Base-by-base conservation (phyloP, 2,329 filamentous ascomycete species). In the Alternaria novae-zelandiae region DNA sequence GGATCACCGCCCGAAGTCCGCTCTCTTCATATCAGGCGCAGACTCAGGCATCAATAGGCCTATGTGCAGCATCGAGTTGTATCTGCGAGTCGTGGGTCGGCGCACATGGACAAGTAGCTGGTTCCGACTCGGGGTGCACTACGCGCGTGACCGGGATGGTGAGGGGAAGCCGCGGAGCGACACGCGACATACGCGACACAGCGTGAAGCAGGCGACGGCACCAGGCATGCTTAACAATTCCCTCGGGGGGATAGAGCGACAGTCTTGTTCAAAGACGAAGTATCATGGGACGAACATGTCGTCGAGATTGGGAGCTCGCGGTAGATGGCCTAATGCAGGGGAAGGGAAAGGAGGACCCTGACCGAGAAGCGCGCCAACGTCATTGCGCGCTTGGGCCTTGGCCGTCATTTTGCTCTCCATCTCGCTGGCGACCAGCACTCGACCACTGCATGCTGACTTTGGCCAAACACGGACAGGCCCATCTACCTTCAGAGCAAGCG, bases 371-470 rank as follows among this genome's bases (percentile, higher is more conserved):
- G 57, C 60, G 60, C 56, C 60, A 63, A 66, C 64, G 64, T 66
- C 64, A 66, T 65, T 62, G 49, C 57, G 54, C 62, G 59, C 62
- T 58, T 61, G 58, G 58, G 56, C 62, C 62, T 45, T 49, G 25
- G 47, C 59, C 59, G 43, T 62, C 62, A 59, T 65, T 65, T 65
- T 65, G 50, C 54, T 60, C 62, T 65, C 62, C 59, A 53, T 59
- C 59, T 55, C 58, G 47, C 51, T 57, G 61, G 25, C 58, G 41
- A 50, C 45, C 44, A 57, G 53, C 47, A 59, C 61, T 54, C 47
- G 57, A 49, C 46, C 45, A 61, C 25, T 54, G 57, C 54, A 64
- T 61, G 61, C 47, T 21, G 51, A 59, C 17, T 46, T 36, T 59
- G 51, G 54, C 50, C 32, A 43, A 57, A 20, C 54, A 20, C 51